Percentiles rank a stretch among this genome's conserved stretches.
Evolutionary conservation across 176 grass and related monocot species (phyloP).

Genomic region (Cenchrus fungigraminus): DNA sequence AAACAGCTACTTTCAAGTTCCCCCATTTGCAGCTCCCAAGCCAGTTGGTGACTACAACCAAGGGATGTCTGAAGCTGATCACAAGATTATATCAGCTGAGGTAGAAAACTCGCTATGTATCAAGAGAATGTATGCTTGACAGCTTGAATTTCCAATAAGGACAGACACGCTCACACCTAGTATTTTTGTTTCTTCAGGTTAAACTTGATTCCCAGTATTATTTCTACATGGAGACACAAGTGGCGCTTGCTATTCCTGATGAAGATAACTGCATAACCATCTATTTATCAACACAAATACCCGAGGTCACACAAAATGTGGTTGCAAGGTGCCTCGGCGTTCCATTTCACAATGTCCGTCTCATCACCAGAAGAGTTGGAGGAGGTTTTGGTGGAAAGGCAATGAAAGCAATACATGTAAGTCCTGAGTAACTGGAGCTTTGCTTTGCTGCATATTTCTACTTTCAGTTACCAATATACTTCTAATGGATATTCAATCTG

Average conservation of each 20-base stretch:
- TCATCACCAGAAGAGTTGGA: constrained; percentile 83
- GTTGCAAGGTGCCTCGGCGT: constrained; percentile 69
- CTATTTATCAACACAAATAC: constrained; percentile 55
- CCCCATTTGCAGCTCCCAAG: constrained; percentile 48
- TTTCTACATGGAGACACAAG: constrained; percentile 88
- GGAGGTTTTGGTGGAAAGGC: constrained; percentile 84
- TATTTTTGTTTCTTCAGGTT: constrained; percentile 48
- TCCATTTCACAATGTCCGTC: constrained; percentile 72
- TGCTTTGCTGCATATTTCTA: neutral
- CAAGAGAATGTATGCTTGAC: neutral
- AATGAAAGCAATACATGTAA: constrained; percentile 51
- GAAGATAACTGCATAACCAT: constrained; percentile 82
- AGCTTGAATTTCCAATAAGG: neutral
- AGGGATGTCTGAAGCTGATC: constrained; percentile 89
- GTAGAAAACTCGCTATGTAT: constrained; percentile 23
- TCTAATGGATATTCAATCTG: neutral
- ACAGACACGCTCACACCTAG: neutral
- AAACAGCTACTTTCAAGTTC: constrained; percentile 64
- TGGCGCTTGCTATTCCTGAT: constrained; percentile 67
- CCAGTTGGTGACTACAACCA: constrained; percentile 69
- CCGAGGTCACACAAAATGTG: constrained; percentile 46
- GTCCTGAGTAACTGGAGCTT: neutral
- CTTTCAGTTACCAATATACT: neutral
- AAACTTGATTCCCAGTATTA: constrained; percentile 81
- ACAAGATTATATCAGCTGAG: constrained; percentile 75